These are phyloP conservation scores for Aristolochia contorta DNA, from an alignment of 164 flowering plant species.

Conservation along the genomic window DNA sequence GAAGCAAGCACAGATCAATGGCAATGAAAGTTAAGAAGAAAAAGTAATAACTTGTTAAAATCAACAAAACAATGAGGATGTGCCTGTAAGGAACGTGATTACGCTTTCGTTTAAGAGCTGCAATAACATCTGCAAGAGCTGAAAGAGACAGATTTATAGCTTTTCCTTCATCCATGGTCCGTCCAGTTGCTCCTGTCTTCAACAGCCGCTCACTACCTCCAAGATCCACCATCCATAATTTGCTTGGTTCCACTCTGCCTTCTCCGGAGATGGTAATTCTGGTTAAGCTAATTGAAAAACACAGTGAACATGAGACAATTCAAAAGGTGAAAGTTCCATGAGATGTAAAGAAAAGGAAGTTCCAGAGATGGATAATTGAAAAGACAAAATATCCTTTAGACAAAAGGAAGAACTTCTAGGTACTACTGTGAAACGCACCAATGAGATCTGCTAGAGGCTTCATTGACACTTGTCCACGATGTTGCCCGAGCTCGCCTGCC, in stretches of 20 bases:
- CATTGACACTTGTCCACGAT: conserved; percentile 73
- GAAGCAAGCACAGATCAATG: conserved; percentile 1
- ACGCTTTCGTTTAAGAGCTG: conserved; percentile 59
- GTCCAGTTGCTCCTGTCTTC: conserved; percentile 83
- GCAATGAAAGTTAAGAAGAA: not conserved
- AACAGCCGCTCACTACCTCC: conserved; percentile 80
- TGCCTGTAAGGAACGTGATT: conserved; percentile 79
- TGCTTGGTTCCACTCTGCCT: conserved; percentile 36
- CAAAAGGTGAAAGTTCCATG: conserved; percentile 10
- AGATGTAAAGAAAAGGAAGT: conserved; percentile 19
- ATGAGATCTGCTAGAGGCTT: conserved; percentile 81
- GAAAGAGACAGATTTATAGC: conserved; percentile 88
- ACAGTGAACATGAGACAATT: conserved; percentile 28
- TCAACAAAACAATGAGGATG: conserved; percentile 13
- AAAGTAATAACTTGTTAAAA: not conserved
- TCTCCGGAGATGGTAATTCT: conserved; percentile 47
- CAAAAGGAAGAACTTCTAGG: not conserved
- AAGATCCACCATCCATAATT: conserved; percentile 89
- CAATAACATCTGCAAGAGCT: conserved; percentile 80
- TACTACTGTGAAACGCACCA: conserved; percentile 43
- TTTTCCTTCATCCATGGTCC: conserved; percentile 71
- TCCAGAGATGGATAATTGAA: conserved; percentile 21
- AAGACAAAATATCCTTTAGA: conserved; percentile 7
- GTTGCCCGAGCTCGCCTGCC: conserved; percentile 68
- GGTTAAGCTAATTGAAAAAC: conserved; percentile 50